These are phyloP conservation scores for Fusarium multiceps DNA, from an alignment of 2,329 filamentous ascomycete genomes.

Conservation along the genomic window DNA sequence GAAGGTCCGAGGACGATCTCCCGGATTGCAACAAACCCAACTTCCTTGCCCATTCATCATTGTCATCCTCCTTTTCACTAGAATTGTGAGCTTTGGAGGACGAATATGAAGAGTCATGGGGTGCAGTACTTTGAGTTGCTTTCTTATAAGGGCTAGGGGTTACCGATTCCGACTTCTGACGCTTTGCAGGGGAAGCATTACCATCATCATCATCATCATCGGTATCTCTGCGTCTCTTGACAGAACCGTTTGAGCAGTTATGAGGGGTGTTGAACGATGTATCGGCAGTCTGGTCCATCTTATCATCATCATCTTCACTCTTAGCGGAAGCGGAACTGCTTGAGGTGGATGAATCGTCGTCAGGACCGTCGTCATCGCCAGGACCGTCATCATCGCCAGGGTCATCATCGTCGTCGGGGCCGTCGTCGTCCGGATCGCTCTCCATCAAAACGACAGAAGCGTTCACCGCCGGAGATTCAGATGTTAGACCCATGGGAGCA, in stretches of 20 bases:
- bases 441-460: background rate
- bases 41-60: background rate
- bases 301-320: background rate
- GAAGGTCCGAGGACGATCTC: background rate
- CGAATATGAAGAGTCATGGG: background rate
- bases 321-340: background rate
- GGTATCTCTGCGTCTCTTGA: slow-evolving; percentile 9
- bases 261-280: background rate
- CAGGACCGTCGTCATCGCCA: background rate
- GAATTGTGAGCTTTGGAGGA: background rate
- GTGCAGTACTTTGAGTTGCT: background rate
- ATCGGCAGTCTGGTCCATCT: background rate
- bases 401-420: background rate
- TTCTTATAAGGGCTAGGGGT: background rate
- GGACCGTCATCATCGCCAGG: no score
- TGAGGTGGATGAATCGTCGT: background rate
- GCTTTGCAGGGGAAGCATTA: slow-evolving; percentile 5
- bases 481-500: background rate
- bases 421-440: background rate
- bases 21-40: background rate
- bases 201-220: slow-evolving; percentile 16
- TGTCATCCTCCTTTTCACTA: background rate
- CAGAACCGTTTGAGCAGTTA: background rate
- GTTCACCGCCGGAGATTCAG: background rate
- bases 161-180: background rate